These are phyloP conservation scores for Termitomyces heimii DNA, from an alignment of 768 basidiomycete genomes.

Conservation along the genomic window DNA sequence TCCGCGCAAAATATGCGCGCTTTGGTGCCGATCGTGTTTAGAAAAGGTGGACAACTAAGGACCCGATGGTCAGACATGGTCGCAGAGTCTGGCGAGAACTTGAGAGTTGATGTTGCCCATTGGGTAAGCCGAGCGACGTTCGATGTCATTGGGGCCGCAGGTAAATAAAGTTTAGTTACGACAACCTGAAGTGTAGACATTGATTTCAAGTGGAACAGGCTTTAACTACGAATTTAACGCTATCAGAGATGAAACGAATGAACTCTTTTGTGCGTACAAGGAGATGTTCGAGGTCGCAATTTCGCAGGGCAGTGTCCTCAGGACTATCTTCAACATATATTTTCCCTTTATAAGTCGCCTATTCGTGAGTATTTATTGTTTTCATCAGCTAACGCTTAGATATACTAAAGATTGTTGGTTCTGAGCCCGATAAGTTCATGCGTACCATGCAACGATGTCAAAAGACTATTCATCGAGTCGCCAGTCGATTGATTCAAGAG, in stretches of 20 bases:
- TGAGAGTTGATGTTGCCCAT: conserved; percentile 64
- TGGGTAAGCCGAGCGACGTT: conserved; percentile 85
- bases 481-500: conserved; percentile 68
- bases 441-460: conserved; percentile 51
- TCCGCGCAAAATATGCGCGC: conserved; percentile 69
- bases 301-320: conserved; percentile 42
- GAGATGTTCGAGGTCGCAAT: conserved; percentile 80
- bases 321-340: conserved; percentile 49
- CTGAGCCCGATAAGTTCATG: conserved; percentile 48
- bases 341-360: conserved; percentile 49
- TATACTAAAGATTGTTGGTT: background rate
- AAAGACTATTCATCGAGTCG: conserved; percentile 58
- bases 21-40: conserved; percentile 66
- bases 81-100: conserved; percentile 16
- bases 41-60: conserved; percentile 56
- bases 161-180: conserved; percentile 27
- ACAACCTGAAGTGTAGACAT: background rate
- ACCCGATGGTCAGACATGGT: conserved; percentile 55
- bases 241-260: conserved; percentile 72
- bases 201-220: conserved; percentile 32
- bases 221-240: conserved; percentile 88
- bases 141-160: conserved; percentile 88
- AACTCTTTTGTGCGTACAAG: conserved; percentile 73
- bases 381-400: background rate
- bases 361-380: conserved; percentile 40